A percentile compares a stretch with the other conserved stretches of the same genome.
Evolutionary conservation across 371 early-diverging fungal genomes (phyloP).

Genomic region (Mortierella sp.): DNA sequence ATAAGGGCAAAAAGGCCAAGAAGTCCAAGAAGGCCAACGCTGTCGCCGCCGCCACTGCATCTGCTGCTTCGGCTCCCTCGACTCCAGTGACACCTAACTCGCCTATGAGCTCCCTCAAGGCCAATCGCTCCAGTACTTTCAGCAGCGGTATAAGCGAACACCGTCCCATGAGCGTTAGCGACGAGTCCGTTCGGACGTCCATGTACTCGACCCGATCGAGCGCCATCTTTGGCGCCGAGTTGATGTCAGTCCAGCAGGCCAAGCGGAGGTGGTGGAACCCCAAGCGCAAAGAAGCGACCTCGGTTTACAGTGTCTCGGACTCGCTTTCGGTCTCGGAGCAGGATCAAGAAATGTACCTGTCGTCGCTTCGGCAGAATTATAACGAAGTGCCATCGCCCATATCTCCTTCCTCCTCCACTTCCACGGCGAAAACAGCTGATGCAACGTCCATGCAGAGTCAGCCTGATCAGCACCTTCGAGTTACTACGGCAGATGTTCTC

Average conservation of each 20-base stretch:
- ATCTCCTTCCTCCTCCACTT: not conserved
- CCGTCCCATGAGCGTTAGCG: constrained; percentile 12
- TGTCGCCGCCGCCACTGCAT: not conserved
- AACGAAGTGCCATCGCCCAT: not conserved
- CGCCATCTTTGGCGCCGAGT: constrained; percentile 18
- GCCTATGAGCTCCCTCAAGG: constrained; percentile 17
- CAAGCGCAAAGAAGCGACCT: constrained; percentile 40
- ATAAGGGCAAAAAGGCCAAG: constrained; percentile 26
- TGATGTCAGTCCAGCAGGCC: constrained; percentile 38
- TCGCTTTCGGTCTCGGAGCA: constrained; percentile 29
- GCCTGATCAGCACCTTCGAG: constrained; percentile 3
- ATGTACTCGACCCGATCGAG: constrained; percentile 37
- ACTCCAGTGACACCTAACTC: not conserved
- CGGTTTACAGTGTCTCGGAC: constrained; percentile 23
- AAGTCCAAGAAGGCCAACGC: constrained; percentile 19
- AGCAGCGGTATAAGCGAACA: constrained; percentile 16
- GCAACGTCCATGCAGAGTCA: not conserved
- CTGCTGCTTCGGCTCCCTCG: not conserved
- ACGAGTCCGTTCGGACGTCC: constrained; percentile 14
- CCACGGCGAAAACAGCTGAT: not conserved
- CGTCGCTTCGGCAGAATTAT: constrained; percentile 17
- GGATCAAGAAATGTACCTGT: constrained; percentile 44
- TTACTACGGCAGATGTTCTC: not conserved
- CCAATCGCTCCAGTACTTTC: constrained; percentile 23
- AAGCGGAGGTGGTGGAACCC: constrained; percentile 52